Evolutionary conservation across 2,329 filamentous ascomycete genomes (phyloP).

Genomic region (Sporothrix schenckii): DNA sequence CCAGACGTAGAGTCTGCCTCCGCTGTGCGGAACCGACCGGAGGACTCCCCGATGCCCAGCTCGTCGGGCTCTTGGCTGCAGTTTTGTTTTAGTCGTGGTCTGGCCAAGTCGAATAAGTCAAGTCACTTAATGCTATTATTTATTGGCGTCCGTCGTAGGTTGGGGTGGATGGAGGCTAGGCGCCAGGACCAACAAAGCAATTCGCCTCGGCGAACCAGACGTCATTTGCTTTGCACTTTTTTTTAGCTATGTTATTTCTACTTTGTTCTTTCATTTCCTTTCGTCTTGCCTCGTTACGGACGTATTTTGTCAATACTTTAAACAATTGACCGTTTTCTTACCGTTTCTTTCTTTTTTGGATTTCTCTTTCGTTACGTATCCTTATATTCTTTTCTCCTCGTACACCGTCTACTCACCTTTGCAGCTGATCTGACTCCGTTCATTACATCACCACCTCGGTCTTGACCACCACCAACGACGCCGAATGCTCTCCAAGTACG

Average conservation of each 20-base stretch:
- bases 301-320: not conserved
- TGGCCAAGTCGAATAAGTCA: not conserved
- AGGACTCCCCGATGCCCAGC: not conserved
- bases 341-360: not conserved
- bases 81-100: not conserved
- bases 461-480: not conserved
- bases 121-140: not conserved
- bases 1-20: not conserved
- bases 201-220: not conserved
- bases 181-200: too few species aligned
- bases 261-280: not conserved
- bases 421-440: constrained; percentile 23
- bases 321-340: not conserved
- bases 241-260: not conserved
- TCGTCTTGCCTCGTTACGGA: not conserved
- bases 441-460: not conserved
- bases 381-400: not conserved
- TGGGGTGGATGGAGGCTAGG: not conserved
- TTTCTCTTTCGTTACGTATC: not conserved
- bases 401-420: not conserved
- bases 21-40: constrained; percentile 20
- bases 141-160: not conserved
- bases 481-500: not conserved
- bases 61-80: not conserved
- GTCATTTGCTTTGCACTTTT: not conserved